Evolutionary conservation across 306 rosid species (phyloP).

Genomic region (Erythrophleum fordii): DNA sequence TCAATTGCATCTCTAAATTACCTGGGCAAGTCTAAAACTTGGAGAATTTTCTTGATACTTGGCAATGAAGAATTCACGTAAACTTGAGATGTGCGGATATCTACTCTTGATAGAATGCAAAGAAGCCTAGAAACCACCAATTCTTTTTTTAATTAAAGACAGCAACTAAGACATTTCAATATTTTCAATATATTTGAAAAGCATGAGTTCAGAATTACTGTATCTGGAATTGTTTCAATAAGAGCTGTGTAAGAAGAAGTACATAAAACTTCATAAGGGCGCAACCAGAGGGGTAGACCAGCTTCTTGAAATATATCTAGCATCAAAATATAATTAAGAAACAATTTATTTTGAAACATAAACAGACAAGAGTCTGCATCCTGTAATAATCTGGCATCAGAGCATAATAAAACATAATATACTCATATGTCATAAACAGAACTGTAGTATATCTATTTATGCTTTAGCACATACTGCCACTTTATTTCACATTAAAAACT

Average conservation of each 20-base stretch:
- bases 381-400: constrained; percentile 32
- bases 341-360: constrained; percentile 35
- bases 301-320: constrained; percentile 99
- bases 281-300: constrained; percentile 99
- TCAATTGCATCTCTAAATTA: constrained; percentile 44
- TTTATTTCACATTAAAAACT: constrained; percentile 28
- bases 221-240: constrained; percentile 97
- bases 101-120: constrained; percentile 97
- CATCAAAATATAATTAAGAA: constrained; percentile 53
- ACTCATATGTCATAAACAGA: constrained; percentile 4
- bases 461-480: constrained; percentile 18
- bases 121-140: constrained; percentile 76
- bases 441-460: not conserved
- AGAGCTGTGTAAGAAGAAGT: constrained; percentile 97
- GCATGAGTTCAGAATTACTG: constrained; percentile 59
- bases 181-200: constrained; percentile 40
- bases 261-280: constrained; percentile 95
- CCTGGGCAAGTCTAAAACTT: constrained; percentile 99
- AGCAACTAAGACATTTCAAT: not conserved
- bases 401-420: constrained; percentile 19
- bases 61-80: constrained; percentile 90
- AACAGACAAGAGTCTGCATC: constrained; percentile 32
- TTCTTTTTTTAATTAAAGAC: constrained; percentile 4
- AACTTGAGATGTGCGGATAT: constrained; percentile 75
- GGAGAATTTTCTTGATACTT: constrained; percentile 93